These are phyloP conservation scores for Cercospora sesami DNA, from an alignment of 2,329 filamentous ascomycete genomes.

Conservation along the genomic window DNA sequence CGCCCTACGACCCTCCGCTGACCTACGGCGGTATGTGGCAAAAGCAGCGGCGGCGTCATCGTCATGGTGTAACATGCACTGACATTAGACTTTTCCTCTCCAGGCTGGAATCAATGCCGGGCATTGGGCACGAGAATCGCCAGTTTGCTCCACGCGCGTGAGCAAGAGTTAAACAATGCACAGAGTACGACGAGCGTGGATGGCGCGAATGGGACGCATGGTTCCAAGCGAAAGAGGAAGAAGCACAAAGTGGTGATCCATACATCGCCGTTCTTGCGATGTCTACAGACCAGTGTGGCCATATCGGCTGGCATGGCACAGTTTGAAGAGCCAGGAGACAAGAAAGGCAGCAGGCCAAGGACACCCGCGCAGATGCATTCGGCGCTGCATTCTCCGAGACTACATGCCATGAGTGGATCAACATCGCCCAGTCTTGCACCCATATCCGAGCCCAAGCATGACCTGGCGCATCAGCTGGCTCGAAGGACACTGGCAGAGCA, in stretches of 20 bases:
- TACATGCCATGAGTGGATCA: slow-evolving; percentile 31
- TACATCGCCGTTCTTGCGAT: slow-evolving; percentile 89
- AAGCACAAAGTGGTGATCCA: slow-evolving; percentile 82
- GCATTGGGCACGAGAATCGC: slow-evolving; percentile 80
- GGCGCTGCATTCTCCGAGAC: slow-evolving; percentile 34
- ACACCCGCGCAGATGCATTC: slow-evolving; percentile 36
- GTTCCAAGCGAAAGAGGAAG: slow-evolving; percentile 45
- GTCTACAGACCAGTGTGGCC: slow-evolving; percentile 85
- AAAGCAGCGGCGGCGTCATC: neutral
- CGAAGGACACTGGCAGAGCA: slow-evolving; percentile 39
- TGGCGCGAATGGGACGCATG: slow-evolving; percentile 17
- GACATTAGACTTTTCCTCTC: neutral
- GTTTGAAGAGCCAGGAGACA: slow-evolving; percentile 48
- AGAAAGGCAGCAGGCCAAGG: slow-evolving; percentile 31
- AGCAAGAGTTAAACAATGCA: slow-evolving; percentile 46
- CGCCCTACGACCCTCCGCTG: slow-evolving; percentile 91
- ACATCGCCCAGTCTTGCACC: slow-evolving; percentile 34
- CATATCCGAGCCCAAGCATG: slow-evolving; percentile 42
- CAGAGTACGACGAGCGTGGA: slow-evolving; percentile 16
- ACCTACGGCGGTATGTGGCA: slow-evolving; percentile 65
- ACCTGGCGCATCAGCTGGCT: slow-evolving; percentile 41
- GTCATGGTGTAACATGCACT: neutral
- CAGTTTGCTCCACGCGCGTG: slow-evolving; percentile 61
- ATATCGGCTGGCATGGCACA: slow-evolving; percentile 82
- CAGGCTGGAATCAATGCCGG: slow-evolving; percentile 82